phyloP scores from a whole-genome alignment of 2,329 filamentous ascomycete species.

The Neobulgaria alba region DNA sequence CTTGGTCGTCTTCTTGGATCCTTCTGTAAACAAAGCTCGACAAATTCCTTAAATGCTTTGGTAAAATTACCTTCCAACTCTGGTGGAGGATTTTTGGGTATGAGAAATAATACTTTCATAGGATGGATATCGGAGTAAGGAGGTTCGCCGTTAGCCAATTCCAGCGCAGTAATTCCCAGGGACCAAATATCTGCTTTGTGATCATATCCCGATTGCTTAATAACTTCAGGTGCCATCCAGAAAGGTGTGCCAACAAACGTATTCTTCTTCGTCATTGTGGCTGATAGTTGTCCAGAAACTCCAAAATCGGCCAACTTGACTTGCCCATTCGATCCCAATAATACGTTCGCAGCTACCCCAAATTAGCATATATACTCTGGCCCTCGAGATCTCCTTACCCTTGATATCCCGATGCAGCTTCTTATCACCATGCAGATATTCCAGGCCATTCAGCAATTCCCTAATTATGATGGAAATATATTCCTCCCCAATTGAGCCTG shows the following conservation, averaged over 20 bases:
- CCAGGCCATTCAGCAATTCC: conserved; percentile 80
- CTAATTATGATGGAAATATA: conserved; percentile 94
- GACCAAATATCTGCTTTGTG: conserved; percentile 99
- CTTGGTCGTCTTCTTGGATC: conserved; percentile 84
- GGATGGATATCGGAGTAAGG: conserved; percentile 95
- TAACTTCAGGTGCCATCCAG: conserved; percentile 99
- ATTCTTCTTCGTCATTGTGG: conserved; percentile 99
- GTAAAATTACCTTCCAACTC: conserved; percentile 73
- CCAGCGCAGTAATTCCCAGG: conserved; percentile 85
- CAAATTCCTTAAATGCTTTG: conserved; percentile 75
- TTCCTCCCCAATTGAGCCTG: conserved; percentile 81
- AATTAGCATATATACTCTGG: conserved; percentile 2
- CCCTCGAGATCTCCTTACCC: conserved; percentile 42
- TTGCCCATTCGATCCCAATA: conserved; percentile 83
- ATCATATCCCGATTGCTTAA: conserved; percentile 96
- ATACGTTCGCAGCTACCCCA: conserved; percentile 73
- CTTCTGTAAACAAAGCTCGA: conserved; percentile 75
- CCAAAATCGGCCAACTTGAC: conserved; percentile 97
- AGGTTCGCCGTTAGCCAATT: conserved; percentile 84
- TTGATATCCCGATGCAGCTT: conserved; percentile 97
- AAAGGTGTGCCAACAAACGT: conserved; percentile 97
- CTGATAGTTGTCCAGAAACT: conserved; percentile 89
- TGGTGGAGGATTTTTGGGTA: conserved; percentile 88
- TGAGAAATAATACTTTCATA: conserved; percentile 96
- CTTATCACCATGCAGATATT: conserved; percentile 90